Conservation (phyloP, 805 yeast genomes). For the Phaffomyces antillensis region DNA sequence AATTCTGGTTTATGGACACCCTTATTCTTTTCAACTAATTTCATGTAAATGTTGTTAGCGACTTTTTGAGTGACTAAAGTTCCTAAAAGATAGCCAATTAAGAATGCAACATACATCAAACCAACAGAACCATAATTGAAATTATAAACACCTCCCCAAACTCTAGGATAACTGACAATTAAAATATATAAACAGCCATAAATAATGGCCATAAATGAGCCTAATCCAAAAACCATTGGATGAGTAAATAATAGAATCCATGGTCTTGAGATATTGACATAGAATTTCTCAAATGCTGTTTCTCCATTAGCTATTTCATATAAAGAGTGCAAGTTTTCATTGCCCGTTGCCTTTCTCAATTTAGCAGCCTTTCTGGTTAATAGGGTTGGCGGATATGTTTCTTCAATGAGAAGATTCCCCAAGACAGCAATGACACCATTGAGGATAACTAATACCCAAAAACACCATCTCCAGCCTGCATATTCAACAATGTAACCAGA, state of each 20-base stretch:
- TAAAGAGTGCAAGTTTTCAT: slow-evolving; percentile 47
- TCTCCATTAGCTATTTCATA: slow-evolving; percentile 53
- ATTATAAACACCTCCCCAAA: slow-evolving; percentile 41
- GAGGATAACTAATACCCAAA: slow-evolving; percentile 49
- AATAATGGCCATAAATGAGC: slow-evolving; percentile 55
- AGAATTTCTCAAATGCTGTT: slow-evolving; percentile 30
- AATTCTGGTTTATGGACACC: slow-evolving; percentile 59
- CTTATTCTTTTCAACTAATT: slow-evolving; percentile 32
- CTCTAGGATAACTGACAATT: slow-evolving; percentile 51
- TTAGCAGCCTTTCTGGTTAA: slow-evolving; percentile 38
- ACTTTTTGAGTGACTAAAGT: slow-evolving; percentile 39
- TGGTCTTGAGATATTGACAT: slow-evolving; percentile 45
- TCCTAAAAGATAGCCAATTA: slow-evolving; percentile 48
- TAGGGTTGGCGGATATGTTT: slow-evolving; percentile 53
- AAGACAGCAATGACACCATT: slow-evolving; percentile 40
- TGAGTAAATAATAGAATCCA: slow-evolving; percentile 42
- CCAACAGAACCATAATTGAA: slow-evolving; percentile 45
- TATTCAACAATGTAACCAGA: slow-evolving; percentile 50
- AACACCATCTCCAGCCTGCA: slow-evolving; percentile 56
- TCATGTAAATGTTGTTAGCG: slow-evolving; percentile 34
- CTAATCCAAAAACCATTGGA: slow-evolving; percentile 60
- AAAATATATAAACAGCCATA: slow-evolving; percentile 63
- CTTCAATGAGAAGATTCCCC: slow-evolving; percentile 41
- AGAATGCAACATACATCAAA: slow-evolving; percentile 50
- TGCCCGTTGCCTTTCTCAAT: slow-evolving; percentile 48